Evolutionary conservation across 176 grass and related monocot species (phyloP), one percentile per base, ranked within the genome.

Genomic region (barley (Hordeum vulgare)): DNA sequence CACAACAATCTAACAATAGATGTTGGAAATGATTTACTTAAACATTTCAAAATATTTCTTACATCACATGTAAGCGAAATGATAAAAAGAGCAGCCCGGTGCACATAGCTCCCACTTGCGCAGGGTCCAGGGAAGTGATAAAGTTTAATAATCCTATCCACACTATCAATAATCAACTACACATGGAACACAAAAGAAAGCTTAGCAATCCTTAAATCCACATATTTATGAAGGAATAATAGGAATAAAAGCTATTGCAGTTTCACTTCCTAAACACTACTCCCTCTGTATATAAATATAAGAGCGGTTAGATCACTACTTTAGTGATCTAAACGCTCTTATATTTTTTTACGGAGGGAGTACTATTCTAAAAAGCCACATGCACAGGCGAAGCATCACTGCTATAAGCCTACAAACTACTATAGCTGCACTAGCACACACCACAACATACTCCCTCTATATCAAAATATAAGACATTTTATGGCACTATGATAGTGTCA

Each of bases 1-100:
- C 67, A 45, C 73, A 28, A 39, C 23, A 80, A 71, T 65, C 64
- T 33, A 41, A 72, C 40, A 85, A 72, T 4, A 72, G 65, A 47
- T 31, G 21, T n/a, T 56, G 20, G 27, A 21, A 21, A 37, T 33
- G 45, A 62, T 78, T 71, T 25, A 61, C 33, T 62, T 61, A 61
- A 73, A 31, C 68, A 61, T 63, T 60, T 59, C 25, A 25, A 51
- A 26, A 36, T 45, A 18, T 8, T 24, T 83, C 64, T 61, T 61
- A 70, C 63, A 36, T 45, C 47, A 49, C 56, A 26, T 49, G 53
- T 5, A 0, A 63, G 53, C 11, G 27, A 25, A 79, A 40, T 10
- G 10, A 84, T 31, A 25, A 61, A 72, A 60, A 33, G 31, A 4
- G 31, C 31, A 33, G 31, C 31, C 31, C 31, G 31, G 31, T 33